Percentiles rank a stretch among this genome's conserved stretches.
Conservation (phyloP, 2,329 filamentous ascomycete genomes). For the Graphiopsis chlorocephala region DNA sequence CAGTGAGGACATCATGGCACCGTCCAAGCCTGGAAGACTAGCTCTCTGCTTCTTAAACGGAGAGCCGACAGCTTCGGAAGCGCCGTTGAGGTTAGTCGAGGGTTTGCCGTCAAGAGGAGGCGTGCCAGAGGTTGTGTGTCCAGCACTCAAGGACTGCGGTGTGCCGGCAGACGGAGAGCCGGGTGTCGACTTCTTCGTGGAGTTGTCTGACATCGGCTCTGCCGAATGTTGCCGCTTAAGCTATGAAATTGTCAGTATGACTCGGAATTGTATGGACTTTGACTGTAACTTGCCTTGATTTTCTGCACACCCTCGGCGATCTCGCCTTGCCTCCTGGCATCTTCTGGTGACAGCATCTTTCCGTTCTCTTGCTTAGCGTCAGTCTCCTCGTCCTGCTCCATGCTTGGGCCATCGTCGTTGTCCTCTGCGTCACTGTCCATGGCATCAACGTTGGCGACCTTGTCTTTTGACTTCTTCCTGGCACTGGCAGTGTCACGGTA, state of each 20-base stretch:
- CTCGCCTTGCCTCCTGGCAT: constrained; percentile 69
- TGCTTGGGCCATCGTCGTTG: constrained; percentile 58
- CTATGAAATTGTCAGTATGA: constrained; percentile 44
- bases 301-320: constrained; percentile 77
- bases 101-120: constrained; percentile 29
- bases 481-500: constrained; percentile 59
- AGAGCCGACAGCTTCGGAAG: constrained; percentile 59
- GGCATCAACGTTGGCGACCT: constrained; percentile 54
- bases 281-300: constrained; percentile 63
- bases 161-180: constrained; percentile 44
- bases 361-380: constrained; percentile 61
- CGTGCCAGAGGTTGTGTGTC: constrained; percentile 32
- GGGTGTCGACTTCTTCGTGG: constrained; percentile 44
- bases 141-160: constrained; percentile 35
- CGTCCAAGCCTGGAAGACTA: constrained; percentile 47
- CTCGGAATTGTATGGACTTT: background rate
- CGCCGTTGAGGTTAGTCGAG: constrained; percentile 30
- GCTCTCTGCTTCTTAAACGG: constrained; percentile 74
- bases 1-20: constrained; percentile 21
- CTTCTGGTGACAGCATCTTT: constrained; percentile 61
- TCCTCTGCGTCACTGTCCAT: constrained; percentile 78
- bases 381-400: constrained; percentile 64
- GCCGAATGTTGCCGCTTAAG: constrained; percentile 78
- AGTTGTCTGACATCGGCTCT: constrained; percentile 57
- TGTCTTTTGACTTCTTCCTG: constrained; percentile 56